Base-by-base conservation (phyloP, 768 basidiomycete species). In the Holtermanniella nyarrowii region DNA sequence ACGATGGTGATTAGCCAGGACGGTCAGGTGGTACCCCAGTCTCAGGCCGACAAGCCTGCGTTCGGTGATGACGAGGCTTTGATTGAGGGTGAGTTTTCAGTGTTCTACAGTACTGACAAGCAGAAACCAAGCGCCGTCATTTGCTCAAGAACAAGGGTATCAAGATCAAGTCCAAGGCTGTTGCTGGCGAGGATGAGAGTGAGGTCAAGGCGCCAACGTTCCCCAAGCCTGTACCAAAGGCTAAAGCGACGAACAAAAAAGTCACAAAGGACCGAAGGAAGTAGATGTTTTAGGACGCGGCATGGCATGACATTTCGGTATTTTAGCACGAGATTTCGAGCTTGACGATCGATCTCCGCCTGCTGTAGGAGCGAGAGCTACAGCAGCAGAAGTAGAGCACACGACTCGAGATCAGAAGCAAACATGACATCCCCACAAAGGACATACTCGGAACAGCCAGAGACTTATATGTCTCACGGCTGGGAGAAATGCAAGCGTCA, bases 21-120 rank as follows among this genome's bases (percentile, higher is more conserved):
- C 23, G 67, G 63, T 16, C 60, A 56, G 55, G 20, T 63, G 16
- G 57, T 57, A 3, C 31, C 31, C 7, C 31, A 37, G 31, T n/a
- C n/a, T n/a, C 58, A 57, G 43, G 53, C 57, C 26, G 56, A 50
- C 21, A 57, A 54, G n/a, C 62, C 75, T 45, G 76, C 70, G 18
- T 91, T 90, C 65, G 78, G 87, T 69, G 79, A 80, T 0, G 84
- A 80, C 10, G 88, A 85, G 67, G 77, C 77, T 13, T 83, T 85
- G 61, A 81, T 96, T 53, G 77, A 86, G 73, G 87, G 89, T 88
- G 60, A 23, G 46, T 56, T 16, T 56, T 21, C 46, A 49, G 26
- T 22, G 37, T 46, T 46, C 48, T 62, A 46, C 46, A 55, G 53
- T 55, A 44, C 55, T 44, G 18, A 27, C 39, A 21, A 37, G 84